Base-by-base conservation (phyloP, 495 filamentous ascomycete genomes). In the Choiromyces venosus region DNA sequence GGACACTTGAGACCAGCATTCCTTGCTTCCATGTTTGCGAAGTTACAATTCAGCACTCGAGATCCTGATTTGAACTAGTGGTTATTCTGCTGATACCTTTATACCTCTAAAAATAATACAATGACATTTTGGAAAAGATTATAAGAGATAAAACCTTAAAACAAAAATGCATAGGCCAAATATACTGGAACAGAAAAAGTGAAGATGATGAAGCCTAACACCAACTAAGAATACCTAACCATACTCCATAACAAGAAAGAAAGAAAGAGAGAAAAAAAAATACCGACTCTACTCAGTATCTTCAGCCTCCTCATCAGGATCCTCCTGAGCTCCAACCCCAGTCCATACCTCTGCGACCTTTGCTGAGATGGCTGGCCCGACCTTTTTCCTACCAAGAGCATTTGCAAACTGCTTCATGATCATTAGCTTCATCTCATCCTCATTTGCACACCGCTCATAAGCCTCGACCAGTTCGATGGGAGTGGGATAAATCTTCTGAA, bases 261-360 rank as follows among this genome's bases (percentile, higher is more conserved):
- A 61, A 56, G 10, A n/a, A 10, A 29, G 16, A 33, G 7, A 61
- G 21, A 56, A 29, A 37, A 29, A n/a, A 37, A 39, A 39, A 25
- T 3, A 38, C 40, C 7, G 9, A 4, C 10, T 8, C 29, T 56
- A 25, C 25, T 52, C 73, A 37, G 39, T 65, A 74, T 74, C 73
- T 14, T 25, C 73, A 33, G 25, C 52, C 52, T 61, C 35, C 36
- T 74, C 72, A 18, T 46, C 73, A 40, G 42, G 61, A 68, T 68
- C 73, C 19, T 19, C 73, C 21, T 74, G 64, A 12, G 67, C 66
- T 18, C 38, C 16, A n/a, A 77, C 64, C 37, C 79, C 83, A 1
- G 87, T 88, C 92, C 92, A 95, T 29, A 94, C 84, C 72, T 92
- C 91, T 0, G 90, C 89, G 77, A 94, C 86, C 78, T 89, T 92